Conservation (phyloP, 441 rosid genomes). For the Cnidoscolus chayamansa region DNA sequence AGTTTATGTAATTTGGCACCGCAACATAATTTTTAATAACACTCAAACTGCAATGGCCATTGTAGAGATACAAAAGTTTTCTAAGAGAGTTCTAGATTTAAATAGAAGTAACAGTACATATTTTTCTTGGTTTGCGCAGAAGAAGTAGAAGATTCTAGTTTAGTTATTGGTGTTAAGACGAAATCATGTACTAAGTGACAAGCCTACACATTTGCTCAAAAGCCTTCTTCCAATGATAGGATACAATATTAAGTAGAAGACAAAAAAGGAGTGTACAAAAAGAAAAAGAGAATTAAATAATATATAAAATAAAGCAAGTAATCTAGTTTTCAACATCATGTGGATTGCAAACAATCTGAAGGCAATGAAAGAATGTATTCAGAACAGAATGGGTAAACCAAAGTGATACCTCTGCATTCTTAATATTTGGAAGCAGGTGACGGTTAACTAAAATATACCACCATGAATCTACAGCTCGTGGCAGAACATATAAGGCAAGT, state of each 20-base stretch:
- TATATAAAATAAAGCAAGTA: neutral
- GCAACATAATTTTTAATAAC: neutral
- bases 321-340: neutral
- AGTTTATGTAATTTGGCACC: neutral
- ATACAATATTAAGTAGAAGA: conserved; percentile 7
- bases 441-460: conserved; percentile 93
- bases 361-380: neutral
- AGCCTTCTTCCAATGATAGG: neutral
- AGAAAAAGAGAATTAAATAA: neutral
- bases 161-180: no score
- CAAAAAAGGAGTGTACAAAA: neutral
- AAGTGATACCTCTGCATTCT: conserved; percentile 78
- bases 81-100: no score
- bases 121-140: no score
- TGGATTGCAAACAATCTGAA: neutral
- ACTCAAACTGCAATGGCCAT: neutral
- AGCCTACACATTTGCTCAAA: neutral
- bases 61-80: no score
- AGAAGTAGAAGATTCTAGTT: no score
- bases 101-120: no score
- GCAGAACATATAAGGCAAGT: conserved; percentile 95
- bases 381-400: neutral
- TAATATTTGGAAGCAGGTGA: conserved; percentile 78
- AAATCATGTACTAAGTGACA: neutral
- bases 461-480: conserved; percentile 92